Percentiles rank a stretch among this genome's conserved stretches.
Evolutionary conservation across 306 rosid genomes (phyloP).

Genomic region (Pyrus betulifolia): DNA sequence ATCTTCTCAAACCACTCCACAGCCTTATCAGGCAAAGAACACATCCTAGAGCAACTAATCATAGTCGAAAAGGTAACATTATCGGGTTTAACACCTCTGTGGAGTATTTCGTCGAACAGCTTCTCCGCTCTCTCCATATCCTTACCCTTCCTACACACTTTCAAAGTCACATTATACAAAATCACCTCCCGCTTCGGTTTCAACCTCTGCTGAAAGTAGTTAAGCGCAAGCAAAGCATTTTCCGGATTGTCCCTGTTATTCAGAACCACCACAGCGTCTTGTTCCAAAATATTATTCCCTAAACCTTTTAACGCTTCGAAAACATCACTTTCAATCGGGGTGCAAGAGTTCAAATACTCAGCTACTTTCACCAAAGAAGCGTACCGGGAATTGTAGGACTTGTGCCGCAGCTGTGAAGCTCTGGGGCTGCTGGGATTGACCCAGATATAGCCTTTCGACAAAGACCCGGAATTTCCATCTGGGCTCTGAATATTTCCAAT

Average conservation of each 20-base stretch:
- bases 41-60: slow-evolving; percentile 58
- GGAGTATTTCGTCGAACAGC: slow-evolving; percentile 69
- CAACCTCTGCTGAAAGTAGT: slow-evolving; percentile 36
- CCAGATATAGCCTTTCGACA: slow-evolving; percentile 52
- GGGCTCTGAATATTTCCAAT: slow-evolving; percentile 16
- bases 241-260: slow-evolving; percentile 49
- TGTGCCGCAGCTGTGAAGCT: slow-evolving; percentile 54
- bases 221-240: slow-evolving; percentile 42
- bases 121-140: slow-evolving; percentile 65
- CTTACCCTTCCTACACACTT: slow-evolving; percentile 44
- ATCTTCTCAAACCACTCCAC: slow-evolving; percentile 84
- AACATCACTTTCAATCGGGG: slow-evolving; percentile 38
- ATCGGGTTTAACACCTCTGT: slow-evolving; percentile 64
- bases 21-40: slow-evolving; percentile 46
- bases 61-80: slow-evolving; percentile 65
- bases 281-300: slow-evolving; percentile 34
- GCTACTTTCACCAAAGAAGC: slow-evolving; percentile 40
- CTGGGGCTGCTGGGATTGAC: slow-evolving; percentile 87
- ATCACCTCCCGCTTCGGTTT: slow-evolving; percentile 33
- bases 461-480: slow-evolving; percentile 31
- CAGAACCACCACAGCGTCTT: slow-evolving; percentile 48
- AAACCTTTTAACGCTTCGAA: slow-evolving; percentile 30
- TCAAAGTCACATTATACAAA: slow-evolving; percentile 66
- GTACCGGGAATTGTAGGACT: slow-evolving; percentile 58
- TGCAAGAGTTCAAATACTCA: slow-evolving; percentile 45